These are phyloP conservation scores for Aquilaria sinensis DNA, from an alignment of 345 rosid genomes.

Conservation along the genomic window DNA sequence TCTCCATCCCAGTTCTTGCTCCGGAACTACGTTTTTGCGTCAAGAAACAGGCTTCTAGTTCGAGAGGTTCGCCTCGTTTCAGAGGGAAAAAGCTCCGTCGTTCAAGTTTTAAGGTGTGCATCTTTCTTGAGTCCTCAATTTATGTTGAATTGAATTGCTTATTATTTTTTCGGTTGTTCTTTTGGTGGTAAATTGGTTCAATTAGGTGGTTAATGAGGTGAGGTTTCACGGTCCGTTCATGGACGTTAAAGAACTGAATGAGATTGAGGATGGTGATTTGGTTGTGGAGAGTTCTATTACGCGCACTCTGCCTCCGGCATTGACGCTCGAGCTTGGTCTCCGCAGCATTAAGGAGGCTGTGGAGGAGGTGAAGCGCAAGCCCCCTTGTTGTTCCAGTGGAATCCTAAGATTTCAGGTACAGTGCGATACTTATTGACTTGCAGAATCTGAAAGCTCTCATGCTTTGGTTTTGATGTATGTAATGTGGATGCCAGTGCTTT, in stretches of 20 bases:
- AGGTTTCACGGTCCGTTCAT: constrained; percentile 55
- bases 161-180: neutral
- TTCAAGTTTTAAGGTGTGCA: constrained; percentile 8
- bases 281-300: constrained; percentile 60
- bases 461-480: too few species aligned
- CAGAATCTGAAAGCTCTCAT: too few species aligned
- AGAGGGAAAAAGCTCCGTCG: neutral
- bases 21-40: neutral
- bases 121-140: neutral
- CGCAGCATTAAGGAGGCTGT: constrained; percentile 51
- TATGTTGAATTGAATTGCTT: neutral
- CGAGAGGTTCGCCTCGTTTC: constrained; percentile 1
- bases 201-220: constrained; percentile 36
- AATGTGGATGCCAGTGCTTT: too few species aligned
- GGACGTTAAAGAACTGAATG: constrained; percentile 24
- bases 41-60: neutral
- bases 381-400: constrained; percentile 51
- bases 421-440: too few species aligned
- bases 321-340: constrained; percentile 69
- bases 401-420: constrained; percentile 70
- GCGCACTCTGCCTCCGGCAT: constrained; percentile 69
- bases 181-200: neutral
- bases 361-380: constrained; percentile 49
- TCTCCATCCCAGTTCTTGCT: neutral
- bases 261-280: constrained; percentile 37